Percentiles rank a stretch among this genome's conserved stretches.
These are phyloP conservation scores for Camelina neglecta DNA, from an alignment of 345 rosid species.

Conservation along the genomic window DNA sequence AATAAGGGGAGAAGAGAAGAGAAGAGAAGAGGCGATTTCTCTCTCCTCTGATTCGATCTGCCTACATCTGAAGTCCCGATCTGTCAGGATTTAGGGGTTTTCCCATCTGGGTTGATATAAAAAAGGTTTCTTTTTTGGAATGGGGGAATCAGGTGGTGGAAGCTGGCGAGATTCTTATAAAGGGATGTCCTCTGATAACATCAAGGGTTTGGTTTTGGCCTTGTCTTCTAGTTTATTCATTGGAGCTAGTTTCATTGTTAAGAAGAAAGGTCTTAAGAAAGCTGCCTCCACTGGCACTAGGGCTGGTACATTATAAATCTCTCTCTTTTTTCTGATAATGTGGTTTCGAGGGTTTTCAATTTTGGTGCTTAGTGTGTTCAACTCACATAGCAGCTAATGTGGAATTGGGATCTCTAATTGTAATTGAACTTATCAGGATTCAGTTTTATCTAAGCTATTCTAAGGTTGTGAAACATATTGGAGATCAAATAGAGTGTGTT, in stretches of 20 bases:
- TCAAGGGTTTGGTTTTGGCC: conserved; percentile 83
- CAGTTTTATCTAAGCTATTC: conserved; percentile 10
- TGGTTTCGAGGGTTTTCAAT: background rate
- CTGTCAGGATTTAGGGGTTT: conserved; percentile 36
- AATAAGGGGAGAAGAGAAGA: too few species aligned
- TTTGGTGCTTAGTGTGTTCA: background rate
- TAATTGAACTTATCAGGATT: conserved; percentile 3
- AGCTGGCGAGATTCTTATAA: conserved; percentile 57
- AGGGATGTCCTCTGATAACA: conserved; percentile 84
- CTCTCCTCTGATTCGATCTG: conserved; percentile 5
- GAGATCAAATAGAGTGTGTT: background rate
- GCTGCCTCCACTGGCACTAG: conserved; percentile 72
- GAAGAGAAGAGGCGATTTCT: background rate
- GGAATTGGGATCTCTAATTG: conserved; percentile 10
- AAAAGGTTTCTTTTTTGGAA: background rate
- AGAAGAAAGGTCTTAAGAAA: conserved; percentile 86
- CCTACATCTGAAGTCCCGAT: conserved; percentile 23
- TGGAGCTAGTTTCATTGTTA: conserved; percentile 87
- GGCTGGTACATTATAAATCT: conserved; percentile 60
- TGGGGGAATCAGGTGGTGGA: conserved; percentile 43
- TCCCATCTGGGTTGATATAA: conserved; percentile 1
- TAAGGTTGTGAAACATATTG: background rate
- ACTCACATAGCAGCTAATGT: background rate
- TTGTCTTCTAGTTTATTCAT: conserved; percentile 82
- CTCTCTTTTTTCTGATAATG: background rate